Base-by-base conservation (phyloP, 225 moss, liverwort and hornwort genomes). In the Climacium dendroides region DNA sequence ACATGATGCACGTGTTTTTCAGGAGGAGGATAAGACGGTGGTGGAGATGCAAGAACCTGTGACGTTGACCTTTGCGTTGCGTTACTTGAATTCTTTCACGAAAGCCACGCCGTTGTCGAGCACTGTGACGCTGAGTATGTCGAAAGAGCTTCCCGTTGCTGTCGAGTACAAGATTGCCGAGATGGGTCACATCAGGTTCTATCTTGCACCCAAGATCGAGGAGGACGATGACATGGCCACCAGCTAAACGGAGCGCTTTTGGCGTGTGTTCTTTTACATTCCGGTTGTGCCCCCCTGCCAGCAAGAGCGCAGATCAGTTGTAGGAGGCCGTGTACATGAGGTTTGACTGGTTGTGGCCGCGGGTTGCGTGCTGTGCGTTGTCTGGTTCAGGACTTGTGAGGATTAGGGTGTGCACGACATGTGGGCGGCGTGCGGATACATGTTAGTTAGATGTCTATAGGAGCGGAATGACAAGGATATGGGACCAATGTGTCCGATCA, bases 161-260 rank as follows among this genome's bases (percentile, higher is more conserved):
- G 99, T 99, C 9, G 97, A 99, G 67, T 99, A 99, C 83, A 99
- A 99, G 89, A 99, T 99, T 18, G 99, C 96, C 9, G 99, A 99
- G 11, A 97, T 97, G 90, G 99, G 99, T 11, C 95, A 97, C 67
- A 93, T 99, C 83, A 83, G 99, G 14, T 99, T 94, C 82, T 99
- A 99, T 71, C 85, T 99, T 6, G 97, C 97, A 37, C 99, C 99
- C 1, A 99, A 99, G 85, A 99, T 99, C 15, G 98, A 99, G 89
- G 97, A 99, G 72, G 98, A 99, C 50, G 98, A 99, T 59, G 97
- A 97, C 47, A 95, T 93, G 90, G 86, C 88, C 19, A 5, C 87
- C 1, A 82, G 82, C 22, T 93, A 72, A 75, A 12, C 29, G 22
- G 9, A 8, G 22, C 14, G 52, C 18, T 19, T 35, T 1, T 13